Evolutionary conservation across 2,329 filamentous ascomycete genomes (phyloP), one percentile per base, ranked within the genome.

Genomic region (Amesomyces nigricolor): DNA sequence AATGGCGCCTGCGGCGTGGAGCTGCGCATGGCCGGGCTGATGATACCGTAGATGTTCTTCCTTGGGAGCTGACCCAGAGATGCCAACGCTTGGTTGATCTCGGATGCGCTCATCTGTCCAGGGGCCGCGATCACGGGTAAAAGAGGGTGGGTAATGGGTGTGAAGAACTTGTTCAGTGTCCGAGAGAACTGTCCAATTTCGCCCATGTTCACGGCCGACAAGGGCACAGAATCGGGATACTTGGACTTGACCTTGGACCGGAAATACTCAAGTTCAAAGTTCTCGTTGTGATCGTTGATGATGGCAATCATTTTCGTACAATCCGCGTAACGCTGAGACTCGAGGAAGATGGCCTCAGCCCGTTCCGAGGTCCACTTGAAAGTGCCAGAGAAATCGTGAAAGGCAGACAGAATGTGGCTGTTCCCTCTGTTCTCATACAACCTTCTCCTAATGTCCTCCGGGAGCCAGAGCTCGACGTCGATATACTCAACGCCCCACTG

Each of bases 291-390:
- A 40, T 87, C 86, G 66, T 84, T 86, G 66, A 90, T 88, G 66
- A 91, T 86, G 32, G 87, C 85, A 65, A 94, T 94, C 88, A 95
- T 94, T 74, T 94, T 95, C 66, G 95, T 85, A 55, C 95, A 89
- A 68, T 95, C 89, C 46, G 87, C 87, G 62, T 91, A 90, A 56
- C 82, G 81, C 46, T 81, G 81, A 8, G 87, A 89, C 62, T 85
- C 80, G 57, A 82, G 75, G 63, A 91, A 95, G 4, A 92, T 78
- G 10, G 80, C 75, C 64, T 88, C 82, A 1, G 89, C 89, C 62
- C 87, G 80, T 6, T 80, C 72, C 0, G 88, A 89, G 0, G 87
- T 86, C 89, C 89, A 95, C 65, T 86, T 88, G 77, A 92, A 92
- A 0, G 77, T 85, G 1, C 89, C 88, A 0, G 88, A 91, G 66